These are phyloP conservation scores for Pleurotus platypus DNA, from an alignment of 768 basidiomycete species.

Conservation along the genomic window DNA sequence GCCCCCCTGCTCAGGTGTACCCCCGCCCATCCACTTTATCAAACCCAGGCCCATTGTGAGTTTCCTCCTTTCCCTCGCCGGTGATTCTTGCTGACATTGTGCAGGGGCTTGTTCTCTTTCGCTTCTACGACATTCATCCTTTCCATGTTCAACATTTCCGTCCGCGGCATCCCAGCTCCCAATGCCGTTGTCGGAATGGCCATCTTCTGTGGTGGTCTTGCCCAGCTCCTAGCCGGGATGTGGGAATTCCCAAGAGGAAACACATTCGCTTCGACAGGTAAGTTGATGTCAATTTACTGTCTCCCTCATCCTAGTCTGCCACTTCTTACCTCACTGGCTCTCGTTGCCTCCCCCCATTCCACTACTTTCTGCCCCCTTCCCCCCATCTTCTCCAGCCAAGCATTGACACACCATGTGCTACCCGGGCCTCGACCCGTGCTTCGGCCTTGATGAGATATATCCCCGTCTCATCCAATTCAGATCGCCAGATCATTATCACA, in stretches of 20 bases:
- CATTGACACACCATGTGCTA: background rate
- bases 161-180: constrained; percentile 48
- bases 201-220: constrained; percentile 56
- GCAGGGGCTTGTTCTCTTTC: constrained; percentile 77
- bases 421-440: background rate
- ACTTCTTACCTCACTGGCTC: background rate
- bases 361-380: too few relatives aligned
- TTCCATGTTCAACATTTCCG: constrained; percentile 66
- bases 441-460: background rate
- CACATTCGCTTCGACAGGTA: constrained; percentile 64
- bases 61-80: background rate
- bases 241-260: constrained; percentile 69
- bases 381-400: background rate
- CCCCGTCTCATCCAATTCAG: background rate
- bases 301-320: background rate
- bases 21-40: background rate
- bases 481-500: background rate
- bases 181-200: constrained; percentile 63
- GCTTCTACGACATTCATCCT: constrained; percentile 81
- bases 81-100: background rate
- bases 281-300: constrained; percentile 16
- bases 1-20: background rate
- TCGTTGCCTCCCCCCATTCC: background rate
- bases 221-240: constrained; percentile 79
- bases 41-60: background rate